Evolutionary conservation across 2,329 filamentous ascomycete species (phyloP).

Genomic region (Microcyclospora tardicrescens): DNA sequence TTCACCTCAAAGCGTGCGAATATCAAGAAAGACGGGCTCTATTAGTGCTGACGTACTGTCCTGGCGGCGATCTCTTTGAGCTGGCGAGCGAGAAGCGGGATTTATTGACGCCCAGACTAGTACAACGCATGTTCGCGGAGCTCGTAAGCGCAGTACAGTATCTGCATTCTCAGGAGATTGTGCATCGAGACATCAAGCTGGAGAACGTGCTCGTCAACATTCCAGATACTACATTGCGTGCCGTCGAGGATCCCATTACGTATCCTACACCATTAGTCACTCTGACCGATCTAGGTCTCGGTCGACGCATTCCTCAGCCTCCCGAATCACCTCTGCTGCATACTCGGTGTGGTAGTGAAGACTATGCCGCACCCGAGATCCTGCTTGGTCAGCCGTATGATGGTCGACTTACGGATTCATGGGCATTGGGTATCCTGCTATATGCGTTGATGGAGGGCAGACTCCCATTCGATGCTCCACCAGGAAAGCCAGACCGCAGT

Average conservation of each 20-base stretch:
- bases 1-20: conserved; percentile 84
- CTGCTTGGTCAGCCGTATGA: conserved; percentile 93
- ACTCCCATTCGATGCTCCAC: conserved; percentile 81
- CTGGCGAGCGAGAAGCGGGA: conserved; percentile 63
- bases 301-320: conserved; percentile 60
- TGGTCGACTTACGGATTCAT: conserved; percentile 80
- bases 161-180: conserved; percentile 72
- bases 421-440: conserved; percentile 85
- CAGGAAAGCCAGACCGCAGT: conserved; percentile 60
- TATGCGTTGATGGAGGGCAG: conserved; percentile 91
- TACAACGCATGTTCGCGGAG: conserved; percentile 82
- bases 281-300: conserved; percentile 82
- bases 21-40: conserved; percentile 72
- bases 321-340: conserved; percentile 76
- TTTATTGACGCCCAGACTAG: conserved; percentile 52
- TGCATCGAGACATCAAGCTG: conserved; percentile 94
- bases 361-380: conserved; percentile 93
- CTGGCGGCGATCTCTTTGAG: conserved; percentile 90
- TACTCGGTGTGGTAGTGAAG: conserved; percentile 88
- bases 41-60: conserved; percentile 79
- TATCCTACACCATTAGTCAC: conserved; percentile 78
- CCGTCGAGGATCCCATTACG: conserved; percentile 51
- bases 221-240: conserved; percentile 49
- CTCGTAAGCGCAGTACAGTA: conserved; percentile 75
- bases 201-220: conserved; percentile 95